phyloP scores from a whole-genome alignment of 2,329 filamentous ascomycete genomes.

The Leptographium lundbergii region DNA sequence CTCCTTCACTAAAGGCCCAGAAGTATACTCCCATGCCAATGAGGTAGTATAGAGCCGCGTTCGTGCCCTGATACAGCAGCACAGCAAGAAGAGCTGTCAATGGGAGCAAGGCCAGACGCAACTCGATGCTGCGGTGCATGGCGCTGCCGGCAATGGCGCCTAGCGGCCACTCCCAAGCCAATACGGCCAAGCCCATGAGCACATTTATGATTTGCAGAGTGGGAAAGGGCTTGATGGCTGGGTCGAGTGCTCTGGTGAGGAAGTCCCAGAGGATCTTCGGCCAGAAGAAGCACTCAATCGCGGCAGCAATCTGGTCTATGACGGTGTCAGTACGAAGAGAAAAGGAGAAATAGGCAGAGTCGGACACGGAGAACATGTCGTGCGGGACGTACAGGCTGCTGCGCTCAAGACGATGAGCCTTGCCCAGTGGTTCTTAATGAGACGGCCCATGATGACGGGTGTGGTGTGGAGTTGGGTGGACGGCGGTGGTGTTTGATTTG shows the following conservation, averaged over 20 bases:
- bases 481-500: background rate
- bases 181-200: constrained; percentile 60
- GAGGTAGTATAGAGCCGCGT: constrained; percentile 83
- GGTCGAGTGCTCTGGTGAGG: constrained; percentile 78
- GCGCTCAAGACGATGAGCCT: constrained; percentile 85
- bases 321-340: constrained; percentile 3
- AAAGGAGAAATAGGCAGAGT: background rate
- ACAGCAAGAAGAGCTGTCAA: constrained; percentile 61
- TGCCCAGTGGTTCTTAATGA: constrained; percentile 99
- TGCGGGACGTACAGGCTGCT: constrained; percentile 49
- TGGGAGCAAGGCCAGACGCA: constrained; percentile 71
- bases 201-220: constrained; percentile 85
- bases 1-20: constrained; percentile 94
- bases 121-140: constrained; percentile 79
- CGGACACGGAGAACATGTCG: background rate
- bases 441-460: constrained; percentile 63
- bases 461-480: background rate
- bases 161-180: constrained; percentile 89
- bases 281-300: constrained; percentile 88
- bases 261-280: constrained; percentile 99
- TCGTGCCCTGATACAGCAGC: constrained; percentile 84
- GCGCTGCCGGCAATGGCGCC: constrained; percentile 60
- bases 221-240: constrained; percentile 75
- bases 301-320: constrained; percentile 73
- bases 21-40: constrained; percentile 82